Conservation (phyloP, 1,284 basidiomycete species). For the Peniophora sp. region DNA sequence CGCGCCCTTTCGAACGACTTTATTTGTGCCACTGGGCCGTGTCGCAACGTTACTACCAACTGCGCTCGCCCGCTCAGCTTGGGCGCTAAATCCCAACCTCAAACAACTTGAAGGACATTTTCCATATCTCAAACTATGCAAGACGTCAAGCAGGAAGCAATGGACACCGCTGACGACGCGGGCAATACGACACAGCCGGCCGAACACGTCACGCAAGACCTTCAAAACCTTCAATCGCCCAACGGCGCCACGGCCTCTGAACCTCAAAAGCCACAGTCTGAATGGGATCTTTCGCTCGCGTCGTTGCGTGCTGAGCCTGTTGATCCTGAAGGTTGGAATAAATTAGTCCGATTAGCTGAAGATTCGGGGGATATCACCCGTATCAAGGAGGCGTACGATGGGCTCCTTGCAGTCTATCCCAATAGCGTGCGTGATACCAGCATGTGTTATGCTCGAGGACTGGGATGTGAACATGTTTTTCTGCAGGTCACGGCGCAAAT, state of each 20-base stretch:
- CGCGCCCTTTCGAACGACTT: too few relatives aligned
- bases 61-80: too few relatives aligned
- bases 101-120: too few relatives aligned
- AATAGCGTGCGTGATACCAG: constrained; percentile 56
- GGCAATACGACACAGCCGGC: constrained; percentile 28
- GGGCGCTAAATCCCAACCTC: too few relatives aligned
- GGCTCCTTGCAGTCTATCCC: constrained; percentile 68
- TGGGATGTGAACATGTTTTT: constrained; percentile 10
- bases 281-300: constrained; percentile 39
- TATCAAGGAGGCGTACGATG: constrained; percentile 67
- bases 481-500: constrained; percentile 66
- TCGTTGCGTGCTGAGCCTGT: constrained; percentile 45
- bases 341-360: constrained; percentile 60
- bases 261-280: constrained; percentile 26
- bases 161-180: not conserved
- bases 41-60: too few relatives aligned
- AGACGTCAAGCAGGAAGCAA: not conserved
- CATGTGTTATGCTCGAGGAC: not conserved
- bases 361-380: constrained; percentile 58
- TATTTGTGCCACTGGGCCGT: too few relatives aligned
- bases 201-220: constrained; percentile 31
- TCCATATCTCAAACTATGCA: not conserved
- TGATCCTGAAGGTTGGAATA: constrained; percentile 64
- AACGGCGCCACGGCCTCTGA: not conserved
- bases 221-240: constrained; percentile 14